Conservation (phyloP, 2,329 filamentous ascomycete genomes). For the Epicoccum sorghinum region DNA sequence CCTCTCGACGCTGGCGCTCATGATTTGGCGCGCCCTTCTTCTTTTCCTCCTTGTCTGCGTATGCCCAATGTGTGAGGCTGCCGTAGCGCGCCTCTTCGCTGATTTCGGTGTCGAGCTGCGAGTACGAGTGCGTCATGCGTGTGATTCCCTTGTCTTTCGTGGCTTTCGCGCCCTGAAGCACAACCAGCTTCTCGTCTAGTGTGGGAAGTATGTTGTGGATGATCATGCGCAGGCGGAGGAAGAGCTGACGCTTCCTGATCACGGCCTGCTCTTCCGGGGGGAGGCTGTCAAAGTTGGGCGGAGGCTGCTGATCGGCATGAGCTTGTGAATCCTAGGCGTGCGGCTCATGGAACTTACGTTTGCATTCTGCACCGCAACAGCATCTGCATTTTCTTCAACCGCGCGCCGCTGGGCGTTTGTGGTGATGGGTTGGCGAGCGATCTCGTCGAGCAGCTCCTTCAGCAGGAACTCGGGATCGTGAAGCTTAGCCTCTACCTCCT, state of each 20-base stretch:
- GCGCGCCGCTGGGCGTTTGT: slow-evolving; percentile 38
- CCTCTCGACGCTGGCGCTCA: slow-evolving; percentile 79
- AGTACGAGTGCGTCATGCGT: slow-evolving; percentile 86
- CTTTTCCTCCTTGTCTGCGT: slow-evolving; percentile 74
- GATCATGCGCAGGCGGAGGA: slow-evolving; percentile 76
- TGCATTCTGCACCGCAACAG: slow-evolving; percentile 48
- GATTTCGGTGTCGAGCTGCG: slow-evolving; percentile 85
- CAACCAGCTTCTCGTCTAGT: slow-evolving; percentile 96
- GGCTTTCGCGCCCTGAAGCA: slow-evolving; percentile 90
- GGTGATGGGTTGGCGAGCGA: slow-evolving; percentile 56
- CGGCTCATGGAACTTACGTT: slow-evolving; percentile 48
- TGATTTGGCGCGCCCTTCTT: slow-evolving; percentile 65
- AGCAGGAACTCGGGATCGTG: slow-evolving; percentile 85
- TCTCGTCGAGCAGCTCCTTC: slow-evolving; percentile 72
- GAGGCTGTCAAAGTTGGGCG: slow-evolving; percentile 34
- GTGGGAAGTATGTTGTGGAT: slow-evolving; percentile 87
- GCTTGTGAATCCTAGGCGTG: slow-evolving; percentile 24
- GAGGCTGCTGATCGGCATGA: slow-evolving; percentile 34
- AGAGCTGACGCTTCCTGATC: slow-evolving; percentile 72
- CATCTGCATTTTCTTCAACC: slow-evolving; percentile 35
- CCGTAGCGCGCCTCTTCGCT: slow-evolving; percentile 94
- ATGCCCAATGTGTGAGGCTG: slow-evolving; percentile 93
- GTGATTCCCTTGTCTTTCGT: slow-evolving; percentile 83
- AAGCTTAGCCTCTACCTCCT: slow-evolving; percentile 97
- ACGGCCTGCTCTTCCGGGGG: slow-evolving; percentile 56